Conservation (phyloP, 1,284 basidiomycete species). For the Moesziomyces globuligerus region DNA sequence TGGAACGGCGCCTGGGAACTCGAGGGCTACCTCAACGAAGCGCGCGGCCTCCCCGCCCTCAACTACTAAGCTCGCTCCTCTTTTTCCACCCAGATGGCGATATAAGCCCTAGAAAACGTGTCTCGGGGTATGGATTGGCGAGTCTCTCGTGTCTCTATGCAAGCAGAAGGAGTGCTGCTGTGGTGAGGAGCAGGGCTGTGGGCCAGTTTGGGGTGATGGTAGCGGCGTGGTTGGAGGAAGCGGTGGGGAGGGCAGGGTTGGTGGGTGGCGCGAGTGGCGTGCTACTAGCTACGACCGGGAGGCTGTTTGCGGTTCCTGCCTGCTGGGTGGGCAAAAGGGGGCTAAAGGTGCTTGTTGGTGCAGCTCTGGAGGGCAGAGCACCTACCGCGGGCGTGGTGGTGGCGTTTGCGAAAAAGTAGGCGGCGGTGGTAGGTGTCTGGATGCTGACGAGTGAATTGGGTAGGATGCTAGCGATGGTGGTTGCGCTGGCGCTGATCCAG, state of each 20-base stretch:
- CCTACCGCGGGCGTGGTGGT: slow-evolving; percentile 32
- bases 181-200: neutral
- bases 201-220: neutral
- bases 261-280: slow-evolving; percentile 23
- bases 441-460: slow-evolving; percentile 80
- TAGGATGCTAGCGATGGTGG: slow-evolving; percentile 76
- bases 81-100: too few relatives aligned
- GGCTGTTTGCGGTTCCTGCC: neutral
- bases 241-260: slow-evolving; percentile 30
- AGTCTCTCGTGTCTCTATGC: too few relatives aligned
- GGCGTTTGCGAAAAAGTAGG: slow-evolving; percentile 76
- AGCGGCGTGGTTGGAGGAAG: neutral
- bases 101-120: too few relatives aligned
- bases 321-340: slow-evolving; percentile 9
- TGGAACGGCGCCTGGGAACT: slow-evolving; percentile 67
- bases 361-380: slow-evolving; percentile 17
- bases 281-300: slow-evolving; percentile 38
- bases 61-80: slow-evolving; percentile 17
- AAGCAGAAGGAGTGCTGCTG: too few relatives aligned
- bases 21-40: slow-evolving; percentile 48
- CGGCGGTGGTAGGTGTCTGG: slow-evolving; percentile 75
- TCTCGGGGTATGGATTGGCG: too few relatives aligned
- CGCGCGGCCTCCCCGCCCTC: slow-evolving; percentile 17
- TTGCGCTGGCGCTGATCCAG: slow-evolving; percentile 74
- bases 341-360: slow-evolving; percentile 10